Base-by-base conservation (phyloP, 768 basidiomycete genomes). In the Suillus alpinus region DNA sequence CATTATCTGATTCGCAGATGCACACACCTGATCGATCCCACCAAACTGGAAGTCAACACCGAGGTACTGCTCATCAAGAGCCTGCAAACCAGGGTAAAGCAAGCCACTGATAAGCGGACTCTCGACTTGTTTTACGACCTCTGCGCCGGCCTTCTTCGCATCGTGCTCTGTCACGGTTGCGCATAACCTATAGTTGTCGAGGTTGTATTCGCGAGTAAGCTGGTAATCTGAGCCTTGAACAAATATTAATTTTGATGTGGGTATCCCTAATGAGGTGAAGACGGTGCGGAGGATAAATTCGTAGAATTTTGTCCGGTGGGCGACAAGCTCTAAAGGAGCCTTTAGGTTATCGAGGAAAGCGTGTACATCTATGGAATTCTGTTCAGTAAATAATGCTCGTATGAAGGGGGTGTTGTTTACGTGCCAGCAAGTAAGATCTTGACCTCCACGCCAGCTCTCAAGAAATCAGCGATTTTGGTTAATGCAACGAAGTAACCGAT, bases 281-380 rank as follows among this genome's bases (percentile, higher is more conserved):
- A 98, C 89, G 37, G 94, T 82, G 49, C 83, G 83, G 31, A 98
- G 82, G 60, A 98, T 61, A 69, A 83, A 81, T 67, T 93, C 79
- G 78, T 99, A 99, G 85, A 96, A 99, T 67, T 88, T 86, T 61
- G 90, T 92, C 32, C 95, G 84, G 75, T 95, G 83, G 0, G 81
- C 83, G 51, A 99, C 94, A 60, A 97, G 91, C 52, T 95, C 94
- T 1, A 96, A 77, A 0, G 96, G 95, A 0, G 97, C 95, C 76
- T 99, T 99, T 66, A 95, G 79, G 70, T 98, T 97, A 72, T 99
- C 97, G 51, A 99, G 85, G 80, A 98, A 98, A 7, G 95, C 97
- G 68, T 98, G 97, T 14, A 98, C 85, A 71, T 97, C 94, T 92
- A 70, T 4, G 29, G 43, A 40, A 51, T 7, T 20, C 26, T 4